A percentile compares a stretch with the other conserved stretches of the same genome.
phyloP scores from a whole-genome alignment of 1,284 basidiomycete species.

The Cutaneotrichosporon dermatis region DNA sequence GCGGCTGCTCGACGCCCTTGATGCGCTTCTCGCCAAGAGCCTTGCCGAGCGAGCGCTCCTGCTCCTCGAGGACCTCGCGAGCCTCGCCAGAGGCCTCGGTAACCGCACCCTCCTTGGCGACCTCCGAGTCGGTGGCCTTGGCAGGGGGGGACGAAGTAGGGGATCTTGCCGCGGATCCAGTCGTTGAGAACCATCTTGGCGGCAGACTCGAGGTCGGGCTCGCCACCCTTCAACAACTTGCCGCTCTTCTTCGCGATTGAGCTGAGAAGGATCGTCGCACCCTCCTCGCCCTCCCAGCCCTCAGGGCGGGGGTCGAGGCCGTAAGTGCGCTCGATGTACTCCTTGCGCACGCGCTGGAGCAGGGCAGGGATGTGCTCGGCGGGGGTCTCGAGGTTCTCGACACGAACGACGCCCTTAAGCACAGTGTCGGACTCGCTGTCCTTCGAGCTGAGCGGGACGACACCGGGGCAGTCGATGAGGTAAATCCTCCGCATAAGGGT shows the following conservation, averaged over 20 bases:
- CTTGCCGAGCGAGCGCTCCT: conserved; percentile 45
- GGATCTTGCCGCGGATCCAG: conserved; percentile 87
- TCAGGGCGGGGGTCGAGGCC: conserved; percentile 57
- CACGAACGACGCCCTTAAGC: conserved; percentile 93
- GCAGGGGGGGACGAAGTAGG: conserved; percentile 52
- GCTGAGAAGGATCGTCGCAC: conserved; percentile 73
- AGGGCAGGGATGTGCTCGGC: conserved; percentile 89
- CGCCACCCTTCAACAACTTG: conserved; percentile 86
- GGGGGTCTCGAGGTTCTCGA: conserved; percentile 90
- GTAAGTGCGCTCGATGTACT: conserved; percentile 91
- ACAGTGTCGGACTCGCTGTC: conserved; percentile 92
- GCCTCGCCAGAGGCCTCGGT: conserved; percentile 29
- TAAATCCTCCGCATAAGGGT: conserved; percentile 93
- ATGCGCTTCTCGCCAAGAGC: conserved; percentile 49
- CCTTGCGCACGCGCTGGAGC: conserved; percentile 81
- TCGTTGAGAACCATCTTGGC: conserved; percentile 95
- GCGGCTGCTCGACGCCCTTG: conserved; percentile 56
- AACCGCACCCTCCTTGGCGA: conserved; percentile 28
- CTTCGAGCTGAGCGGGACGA: conserved; percentile 85
- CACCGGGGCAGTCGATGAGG: conserved; percentile 98
- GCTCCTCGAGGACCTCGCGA: conserved; percentile 40
- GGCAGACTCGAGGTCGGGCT: conserved; percentile 86
- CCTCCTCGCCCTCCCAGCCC: conserved; percentile 55
- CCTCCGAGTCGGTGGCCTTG: conserved; percentile 39
- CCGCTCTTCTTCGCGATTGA: conserved; percentile 86